phyloP scores from a whole-genome alignment of 306 rosid genomes.

The Abrus pulchellus region DNA sequence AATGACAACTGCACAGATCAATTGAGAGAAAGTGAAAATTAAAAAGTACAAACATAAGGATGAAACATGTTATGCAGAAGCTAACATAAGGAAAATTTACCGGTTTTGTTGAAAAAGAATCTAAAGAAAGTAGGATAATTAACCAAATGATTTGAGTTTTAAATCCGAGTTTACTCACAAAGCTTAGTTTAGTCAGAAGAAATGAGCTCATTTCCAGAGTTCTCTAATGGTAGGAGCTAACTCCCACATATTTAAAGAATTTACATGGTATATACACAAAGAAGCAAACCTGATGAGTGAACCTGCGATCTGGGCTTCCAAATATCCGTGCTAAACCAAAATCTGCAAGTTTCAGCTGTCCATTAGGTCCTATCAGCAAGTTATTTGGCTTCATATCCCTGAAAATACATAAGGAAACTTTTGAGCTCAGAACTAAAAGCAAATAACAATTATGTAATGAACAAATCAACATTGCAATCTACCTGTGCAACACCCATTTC shows the following conservation, averaged over 20 bases:
- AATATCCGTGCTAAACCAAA: conserved; percentile 92
- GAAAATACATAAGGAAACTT: conserved; percentile 45
- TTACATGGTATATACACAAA: conserved; percentile 26
- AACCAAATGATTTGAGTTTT: background rate
- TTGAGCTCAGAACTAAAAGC: conserved; percentile 45
- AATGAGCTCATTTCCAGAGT: conserved; percentile 20
- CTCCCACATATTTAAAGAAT: conserved; percentile 11
- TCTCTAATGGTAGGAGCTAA: conserved; percentile 25
- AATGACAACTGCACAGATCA: conserved; percentile 31
- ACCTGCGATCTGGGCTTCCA: conserved; percentile 93
- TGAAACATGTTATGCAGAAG: conserved; percentile 29
- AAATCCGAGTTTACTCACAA: conserved; percentile 16
- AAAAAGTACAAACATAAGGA: conserved; percentile 21
- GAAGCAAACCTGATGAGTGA: conserved; percentile 83
- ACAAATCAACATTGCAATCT: conserved; percentile 6
- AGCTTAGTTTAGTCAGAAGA: conserved; percentile 35
- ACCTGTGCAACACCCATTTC: conserved; percentile 96
- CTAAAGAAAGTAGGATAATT: background rate
- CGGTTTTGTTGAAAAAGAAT: conserved; percentile 11
- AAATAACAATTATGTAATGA: background rate
- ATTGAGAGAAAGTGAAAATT: conserved; percentile 29
- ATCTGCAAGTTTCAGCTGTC: conserved; percentile 92
- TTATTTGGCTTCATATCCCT: conserved; percentile 97
- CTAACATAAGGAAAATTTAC: conserved; percentile 5
- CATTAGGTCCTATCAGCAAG: conserved; percentile 86